Evolutionary conservation across 2,329 filamentous ascomycete genomes (phyloP).

Genomic region (Byssochlamys sp.): DNA sequence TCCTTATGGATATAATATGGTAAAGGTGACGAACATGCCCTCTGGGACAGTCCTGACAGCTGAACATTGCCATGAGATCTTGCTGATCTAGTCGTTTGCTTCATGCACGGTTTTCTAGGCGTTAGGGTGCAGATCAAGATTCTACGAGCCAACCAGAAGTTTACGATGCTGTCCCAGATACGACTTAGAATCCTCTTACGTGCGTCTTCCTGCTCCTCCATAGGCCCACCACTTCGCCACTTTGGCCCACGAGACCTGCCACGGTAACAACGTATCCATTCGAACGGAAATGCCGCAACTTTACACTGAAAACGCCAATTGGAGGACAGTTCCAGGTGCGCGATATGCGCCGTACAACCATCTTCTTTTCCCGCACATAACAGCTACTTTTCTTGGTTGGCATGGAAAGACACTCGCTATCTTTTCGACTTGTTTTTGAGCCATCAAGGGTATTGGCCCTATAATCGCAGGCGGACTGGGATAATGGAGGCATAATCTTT

Average conservation of each 20-base stretch:
- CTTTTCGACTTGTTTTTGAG: neutral
- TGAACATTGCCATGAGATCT: neutral
- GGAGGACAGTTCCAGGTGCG: neutral
- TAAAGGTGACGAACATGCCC: no score
- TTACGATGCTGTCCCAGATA: neutral
- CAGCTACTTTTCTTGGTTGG: neutral
- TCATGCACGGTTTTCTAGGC: neutral
- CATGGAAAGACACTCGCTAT: neutral
- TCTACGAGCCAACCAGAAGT: neutral
- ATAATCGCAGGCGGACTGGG: no score
- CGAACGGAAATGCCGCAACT: neutral
- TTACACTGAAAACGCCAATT: neutral
- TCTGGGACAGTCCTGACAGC: no score
- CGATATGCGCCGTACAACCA: neutral
- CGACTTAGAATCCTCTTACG: neutral
- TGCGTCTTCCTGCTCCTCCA: neutral
- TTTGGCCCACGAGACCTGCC: neutral
- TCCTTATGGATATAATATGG: no score
- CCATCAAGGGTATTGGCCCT: no score
- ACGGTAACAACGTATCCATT: neutral
- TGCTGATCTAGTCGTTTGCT: neutral
- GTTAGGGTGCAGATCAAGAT: neutral
- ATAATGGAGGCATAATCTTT: no score
- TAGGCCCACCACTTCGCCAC: neutral
- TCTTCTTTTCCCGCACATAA: neutral